Evolutionary conservation across 306 rosid species (phyloP), one percentile per base, ranked within the genome.

Genomic region (Cucurbita moschata): DNA sequence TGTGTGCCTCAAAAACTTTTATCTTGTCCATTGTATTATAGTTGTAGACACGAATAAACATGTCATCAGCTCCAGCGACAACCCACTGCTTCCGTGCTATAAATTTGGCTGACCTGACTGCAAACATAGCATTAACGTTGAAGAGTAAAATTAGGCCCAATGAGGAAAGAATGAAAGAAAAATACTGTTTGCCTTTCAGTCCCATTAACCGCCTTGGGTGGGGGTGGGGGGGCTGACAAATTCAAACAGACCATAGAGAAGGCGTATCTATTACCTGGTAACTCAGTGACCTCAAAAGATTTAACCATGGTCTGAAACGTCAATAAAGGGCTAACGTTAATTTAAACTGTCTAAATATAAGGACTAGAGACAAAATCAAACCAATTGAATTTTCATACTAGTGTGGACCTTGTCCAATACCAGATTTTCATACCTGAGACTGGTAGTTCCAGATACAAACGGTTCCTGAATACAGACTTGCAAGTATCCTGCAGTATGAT

Each of bases 51-150:
- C 99, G 99, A 82, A 95, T 83, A 71, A 78, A 83, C 97, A 95
- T 95, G 81, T 95, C 99, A 82, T 95, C 99, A 50, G 99, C 99
- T 79, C 99, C 99, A 66, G 97, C 97, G 77, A 95, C 99, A 80
- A 95, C 92, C 99, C 96, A 95, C 79, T 95, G 99, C 79, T 79
- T 95, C 81, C 99, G 92, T 75, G 99, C 85, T 75, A 95, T 86
- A 89, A 95, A 95, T 80, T 95, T 95, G 83, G 99, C 99, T 51
- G 99, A 95, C 83, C 99, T 91, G 83, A 95, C 99, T 95, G 96
- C 87, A 89, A 79, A 76, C 68, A 26, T 30, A 82, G 30, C 71
- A 53, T 72, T 53, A 37, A 68, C 10, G 10, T 72, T 73, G 56
- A 39, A 59, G 47, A 56, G 56, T 11, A 55, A 65, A 35, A 49